Evolutionary conservation across 805 yeast genomes (phyloP), one percentile per base, ranked within the genome.

Genomic region (Tetrapisispora pingtungensis): DNA sequence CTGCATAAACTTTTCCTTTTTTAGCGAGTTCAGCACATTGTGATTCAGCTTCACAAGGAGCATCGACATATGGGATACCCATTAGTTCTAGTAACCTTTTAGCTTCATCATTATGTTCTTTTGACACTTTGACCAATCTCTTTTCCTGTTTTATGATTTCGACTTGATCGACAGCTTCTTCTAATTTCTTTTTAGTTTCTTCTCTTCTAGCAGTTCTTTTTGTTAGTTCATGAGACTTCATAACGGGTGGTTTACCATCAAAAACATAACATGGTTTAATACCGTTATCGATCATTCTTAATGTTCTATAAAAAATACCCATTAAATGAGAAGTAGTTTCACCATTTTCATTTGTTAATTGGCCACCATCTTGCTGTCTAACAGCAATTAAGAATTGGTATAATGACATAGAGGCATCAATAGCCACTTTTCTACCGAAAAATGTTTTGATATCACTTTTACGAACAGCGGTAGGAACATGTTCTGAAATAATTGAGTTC

Each of bases 21-120:
- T 79, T 76, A 3, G 97, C 97, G 40, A 93, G 67, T 50, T 80
- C 93, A 0, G 98, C 97, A 70, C 98, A 93, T 57, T 93, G 97
- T 0, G 98, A 96, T 62, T 93, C 99, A 1, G 99, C 99, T 65
- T 93, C 99, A 61, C 96, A 82, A 1, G 99, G 98, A 0, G 98
- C 97, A 44, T 78, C 80, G 5, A 93, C 83, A 54, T 70, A 85
- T 1, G 99, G 99, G 41, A 93, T 84, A 0, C 99, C 99, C 99
- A 93, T 93, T 31, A 90, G 67, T 41, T 71, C 75, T 45, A 93
- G 70, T 44, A 93, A 66, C 49, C 75, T 71, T 63, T 87, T 86
- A 18, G 96, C 97, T 57, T 93, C 97, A 31, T 85, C 97, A 56
- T 90, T 93, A 52, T 93, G 98, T 53, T 87, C 89, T 45, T 76